These are phyloP conservation scores for Plasmopara muralis DNA, from an alignment of 352 stramenopile genomes.

Conservation along the genomic window DNA sequence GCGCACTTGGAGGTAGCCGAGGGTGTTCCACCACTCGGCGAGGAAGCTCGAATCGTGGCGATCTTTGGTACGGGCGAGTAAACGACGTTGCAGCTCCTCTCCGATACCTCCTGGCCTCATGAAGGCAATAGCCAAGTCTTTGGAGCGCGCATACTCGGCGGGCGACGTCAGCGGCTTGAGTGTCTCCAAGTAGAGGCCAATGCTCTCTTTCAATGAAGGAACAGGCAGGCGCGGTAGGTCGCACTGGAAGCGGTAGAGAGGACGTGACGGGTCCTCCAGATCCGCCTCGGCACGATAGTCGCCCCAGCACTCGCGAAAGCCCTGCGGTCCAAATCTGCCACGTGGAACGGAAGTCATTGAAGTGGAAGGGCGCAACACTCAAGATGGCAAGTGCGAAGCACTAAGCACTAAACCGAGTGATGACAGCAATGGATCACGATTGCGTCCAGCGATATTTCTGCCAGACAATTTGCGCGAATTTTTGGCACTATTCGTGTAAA, in stretches of 20 bases:
- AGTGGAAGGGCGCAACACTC: too few species aligned
- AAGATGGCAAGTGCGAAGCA: too few species aligned
- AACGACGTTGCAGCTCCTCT: constrained; percentile 66
- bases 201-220: constrained; percentile 83
- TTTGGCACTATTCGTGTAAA: too few species aligned
- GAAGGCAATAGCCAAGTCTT: constrained; percentile 67
- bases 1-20: constrained; percentile 69
- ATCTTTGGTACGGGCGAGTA: constrained; percentile 46
- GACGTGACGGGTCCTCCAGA: constrained; percentile 41
- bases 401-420: too few species aligned
- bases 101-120: constrained; percentile 53
- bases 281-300: constrained; percentile 82
- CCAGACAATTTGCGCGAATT: too few species aligned
- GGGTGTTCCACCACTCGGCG: constrained; percentile 75
- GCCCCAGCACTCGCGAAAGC: constrained; percentile 94
- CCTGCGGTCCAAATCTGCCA: constrained; percentile 38
- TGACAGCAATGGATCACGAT: too few species aligned
- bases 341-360: too few species aligned
- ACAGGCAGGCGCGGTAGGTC: constrained; percentile 88
- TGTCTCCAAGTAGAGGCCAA: constrained; percentile 87
- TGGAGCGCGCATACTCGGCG: constrained; percentile 61
- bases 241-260: constrained; percentile 80
- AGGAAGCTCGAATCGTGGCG: constrained; percentile 64
- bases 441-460: too few species aligned
- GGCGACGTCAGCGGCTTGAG: constrained; percentile 74